Base-by-base conservation (phyloP, 2,329 filamentous ascomycete species). In the Cordyceps javanica region DNA sequence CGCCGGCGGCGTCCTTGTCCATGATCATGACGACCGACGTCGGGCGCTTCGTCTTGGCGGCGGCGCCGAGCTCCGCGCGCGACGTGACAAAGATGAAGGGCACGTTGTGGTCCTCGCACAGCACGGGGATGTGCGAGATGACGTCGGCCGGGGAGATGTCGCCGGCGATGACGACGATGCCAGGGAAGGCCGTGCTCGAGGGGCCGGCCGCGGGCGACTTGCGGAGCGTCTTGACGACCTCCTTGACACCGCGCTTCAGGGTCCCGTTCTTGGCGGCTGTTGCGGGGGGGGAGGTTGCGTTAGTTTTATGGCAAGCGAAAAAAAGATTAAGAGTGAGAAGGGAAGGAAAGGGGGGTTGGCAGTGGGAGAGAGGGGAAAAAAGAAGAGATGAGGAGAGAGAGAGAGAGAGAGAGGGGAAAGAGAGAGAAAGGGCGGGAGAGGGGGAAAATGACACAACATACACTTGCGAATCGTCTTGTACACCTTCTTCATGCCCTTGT, bases 71-170 rank as follows among this genome's bases (percentile, higher is more conserved):
- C 78, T 97, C 93, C 61, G 91, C 93, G 66, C 94, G 88, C 68
- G 89, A 95, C 60, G 87, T 85, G 67, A 99, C 90, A 74, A 95
- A 99, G 74, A 99, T 85, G 78, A 97, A 99, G 34, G 94, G 94
- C 60, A 97, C 90, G 75, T 90, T 90, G 82, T 97, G 92, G 77
- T 97, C 93, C 78, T 99, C 94, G 82, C 94, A 97, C 59, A 97
- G 87, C 59, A 99, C 90, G 67, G 94, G 94, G 64, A 99, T 90
- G 77, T 99, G 94, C 60, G 90, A 94, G 77, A 99, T 97, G 72
- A 99, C 94, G 75, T 99, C 94, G 87, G 94, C 93, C 64, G 94
- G 94, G 55, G 90, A 96, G 78, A 99, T 97, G 75, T 99, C 94
- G 67, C 90, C 94, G 36, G 94, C 94, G 65, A 99, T 90, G 72